Conservation (phyloP, 2,329 filamentous ascomycete genomes). For the Xylariales sp. region DNA sequence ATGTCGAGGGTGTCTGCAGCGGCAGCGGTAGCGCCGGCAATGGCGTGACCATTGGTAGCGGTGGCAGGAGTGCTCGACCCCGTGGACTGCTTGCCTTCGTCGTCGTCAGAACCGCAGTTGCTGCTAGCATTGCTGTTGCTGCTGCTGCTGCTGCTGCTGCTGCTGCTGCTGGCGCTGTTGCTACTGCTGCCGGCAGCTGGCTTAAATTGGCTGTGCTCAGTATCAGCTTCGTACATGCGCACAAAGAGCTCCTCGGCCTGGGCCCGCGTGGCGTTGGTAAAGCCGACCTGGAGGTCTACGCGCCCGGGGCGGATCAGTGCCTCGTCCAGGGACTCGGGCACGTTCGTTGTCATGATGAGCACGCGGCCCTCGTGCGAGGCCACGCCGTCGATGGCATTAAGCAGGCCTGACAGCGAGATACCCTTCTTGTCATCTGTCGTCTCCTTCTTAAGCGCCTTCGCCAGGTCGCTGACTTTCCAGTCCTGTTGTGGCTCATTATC, state of each 20-base stretch:
- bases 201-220: constrained; percentile 23
- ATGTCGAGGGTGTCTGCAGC: constrained; percentile 26
- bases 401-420: constrained; percentile 73
- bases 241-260: constrained; percentile 57
- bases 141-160: background rate
- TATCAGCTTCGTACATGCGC: constrained; percentile 54
- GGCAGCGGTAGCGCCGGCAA: constrained; percentile 11
- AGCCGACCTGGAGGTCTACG: constrained; percentile 65
- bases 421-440: constrained; percentile 33
- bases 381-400: constrained; percentile 82
- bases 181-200: constrained; percentile 5
- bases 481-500: constrained; percentile 17
- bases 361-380: constrained; percentile 75
- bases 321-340: constrained; percentile 66
- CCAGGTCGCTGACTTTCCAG: constrained; percentile 35
- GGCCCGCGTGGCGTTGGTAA: constrained; percentile 50
- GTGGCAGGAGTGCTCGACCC: background rate
- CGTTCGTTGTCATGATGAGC: constrained; percentile 80
- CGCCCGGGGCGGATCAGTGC: constrained; percentile 71
- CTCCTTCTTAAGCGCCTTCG: constrained; percentile 38
- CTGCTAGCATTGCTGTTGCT: background rate
- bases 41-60: constrained; percentile 6
- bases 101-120: too few species aligned
- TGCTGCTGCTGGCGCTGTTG: constrained; percentile 3
- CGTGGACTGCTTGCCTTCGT: background rate